Percentiles rank a stretch among this genome's conserved stretches.
phyloP scores from a whole-genome alignment of 768 basidiomycete species.

The Tephrocybe rancida region DNA sequence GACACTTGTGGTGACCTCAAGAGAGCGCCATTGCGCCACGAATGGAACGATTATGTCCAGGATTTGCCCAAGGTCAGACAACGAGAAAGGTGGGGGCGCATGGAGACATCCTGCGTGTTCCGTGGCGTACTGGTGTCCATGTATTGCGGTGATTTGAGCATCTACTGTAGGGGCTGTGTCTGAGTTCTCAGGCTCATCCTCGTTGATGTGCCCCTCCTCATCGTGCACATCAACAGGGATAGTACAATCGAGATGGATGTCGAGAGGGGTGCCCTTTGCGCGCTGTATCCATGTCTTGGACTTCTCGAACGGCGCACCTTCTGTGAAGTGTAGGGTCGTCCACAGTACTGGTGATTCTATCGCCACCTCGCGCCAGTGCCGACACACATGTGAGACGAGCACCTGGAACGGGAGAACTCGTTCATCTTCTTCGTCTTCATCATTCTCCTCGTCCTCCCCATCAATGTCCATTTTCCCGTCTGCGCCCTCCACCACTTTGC shows the following conservation, averaged over 20 bases:
- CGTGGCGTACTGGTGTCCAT: conserved; percentile 20
- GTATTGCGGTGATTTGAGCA: not conserved
- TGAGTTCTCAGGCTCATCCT: conserved; percentile 13
- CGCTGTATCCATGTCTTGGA: conserved; percentile 51
- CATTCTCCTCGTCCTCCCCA: conserved; percentile 14
- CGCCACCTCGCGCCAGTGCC: conserved; percentile 57
- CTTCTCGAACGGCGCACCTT: conserved; percentile 44
- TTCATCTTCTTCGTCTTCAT: conserved; percentile 14
- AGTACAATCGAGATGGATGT: conserved; percentile 51
- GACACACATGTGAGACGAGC: conserved; percentile 63
- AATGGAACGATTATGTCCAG: conserved; percentile 52
- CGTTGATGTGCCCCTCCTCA: conserved; percentile 26
- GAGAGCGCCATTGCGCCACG: conserved; percentile 51
- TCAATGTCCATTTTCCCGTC: conserved; percentile 21
- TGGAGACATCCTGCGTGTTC: conserved; percentile 21
- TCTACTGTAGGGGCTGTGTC: not conserved
- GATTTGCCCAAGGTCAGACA: conserved; percentile 35
- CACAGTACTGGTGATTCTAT: conserved; percentile 58
- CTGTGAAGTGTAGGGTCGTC: conserved; percentile 46
- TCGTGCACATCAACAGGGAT: conserved; percentile 20
- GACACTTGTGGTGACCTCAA: conserved; percentile 47
- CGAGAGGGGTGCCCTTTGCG: conserved; percentile 54
- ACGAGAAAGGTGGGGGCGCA: conserved; percentile 27
- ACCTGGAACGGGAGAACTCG: conserved; percentile 43
- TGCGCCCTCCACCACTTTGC: conserved; percentile 20